These are phyloP conservation scores for Golubevia sp. DNA, from an alignment of 1,284 basidiomycete species.

Conservation along the genomic window DNA sequence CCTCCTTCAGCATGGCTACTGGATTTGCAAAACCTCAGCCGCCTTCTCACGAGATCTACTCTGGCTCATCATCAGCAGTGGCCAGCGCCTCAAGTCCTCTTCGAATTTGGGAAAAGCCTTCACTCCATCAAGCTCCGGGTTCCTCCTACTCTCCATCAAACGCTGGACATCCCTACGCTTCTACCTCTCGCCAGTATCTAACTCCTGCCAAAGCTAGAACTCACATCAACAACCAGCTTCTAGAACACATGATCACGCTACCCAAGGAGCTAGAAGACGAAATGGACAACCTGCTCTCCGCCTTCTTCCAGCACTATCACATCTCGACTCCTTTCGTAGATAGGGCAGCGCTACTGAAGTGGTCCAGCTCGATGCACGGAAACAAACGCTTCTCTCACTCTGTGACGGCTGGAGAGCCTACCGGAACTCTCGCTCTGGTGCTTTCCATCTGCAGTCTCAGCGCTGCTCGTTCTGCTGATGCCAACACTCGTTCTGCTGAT, in stretches of 20 bases:
- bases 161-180: neutral
- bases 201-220: neutral
- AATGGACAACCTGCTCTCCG: neutral
- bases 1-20: no score
- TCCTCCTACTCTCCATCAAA: neutral
- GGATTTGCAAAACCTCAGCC: no score
- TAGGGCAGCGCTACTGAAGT: neutral
- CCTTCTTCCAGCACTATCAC: neutral
- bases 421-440: neutral
- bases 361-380: neutral
- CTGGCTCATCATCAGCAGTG: no score
- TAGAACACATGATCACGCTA: neutral
- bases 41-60: no score
- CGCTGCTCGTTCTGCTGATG: neutral
- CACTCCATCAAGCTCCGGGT: no score
- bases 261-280: neutral
- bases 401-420: neutral
- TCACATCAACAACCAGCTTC: neutral
- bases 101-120: neutral
- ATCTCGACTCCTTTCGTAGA: neutral
- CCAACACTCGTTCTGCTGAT: neutral
- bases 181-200: neutral
- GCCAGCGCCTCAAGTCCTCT: neutral
- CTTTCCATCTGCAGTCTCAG: neutral
- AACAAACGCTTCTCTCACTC: neutral